A percentile compares a stretch with the other conserved stretches of the same genome.
Evolutionary conservation across 1,139 yeast species (phyloP).

Genomic region (Nakaseomyces sp.): DNA sequence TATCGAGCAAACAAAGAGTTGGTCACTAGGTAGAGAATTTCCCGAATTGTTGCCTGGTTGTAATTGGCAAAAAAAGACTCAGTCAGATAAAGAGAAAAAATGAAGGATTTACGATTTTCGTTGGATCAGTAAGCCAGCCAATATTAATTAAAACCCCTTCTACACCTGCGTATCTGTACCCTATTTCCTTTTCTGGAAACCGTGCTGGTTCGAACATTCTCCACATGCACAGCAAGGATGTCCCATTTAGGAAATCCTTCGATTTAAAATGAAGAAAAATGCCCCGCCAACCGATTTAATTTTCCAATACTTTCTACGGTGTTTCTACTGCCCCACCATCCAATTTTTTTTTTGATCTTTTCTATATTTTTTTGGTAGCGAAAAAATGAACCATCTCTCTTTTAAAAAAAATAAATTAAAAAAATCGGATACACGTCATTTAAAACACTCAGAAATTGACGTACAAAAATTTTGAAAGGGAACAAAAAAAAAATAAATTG

Average conservation of each 20-base stretch:
- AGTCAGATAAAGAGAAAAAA: too few relatives aligned
- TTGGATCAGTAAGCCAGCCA: too few relatives aligned
- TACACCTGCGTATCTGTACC: not conserved
- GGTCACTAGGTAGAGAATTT: too few relatives aligned
- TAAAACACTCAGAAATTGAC: not conserved
- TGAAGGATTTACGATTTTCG: not conserved
- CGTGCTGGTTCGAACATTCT: not conserved
- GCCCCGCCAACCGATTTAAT: constrained; percentile 1
- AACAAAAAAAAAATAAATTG: not conserved
- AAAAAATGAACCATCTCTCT: too few relatives aligned
- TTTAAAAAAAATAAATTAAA: too few relatives aligned
- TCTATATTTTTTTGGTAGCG: too few relatives aligned
- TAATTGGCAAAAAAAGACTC: too few relatives aligned
- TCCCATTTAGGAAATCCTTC: not conserved
- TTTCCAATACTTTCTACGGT: not conserved
- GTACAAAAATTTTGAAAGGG: not conserved
- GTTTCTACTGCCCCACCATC: constrained; percentile 1
- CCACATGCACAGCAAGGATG: not conserved
- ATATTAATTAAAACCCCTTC: too few relatives aligned
- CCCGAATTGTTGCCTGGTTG: too few relatives aligned
- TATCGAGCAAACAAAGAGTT: too few relatives aligned
- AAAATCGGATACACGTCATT: too few relatives aligned
- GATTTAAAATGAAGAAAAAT: too few relatives aligned
- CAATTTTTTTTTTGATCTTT: not conserved
- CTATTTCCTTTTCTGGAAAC: not conserved